Base-by-base conservation (phyloP, 106 monocot genomes). In the Acanthochlamys bracteata region DNA sequence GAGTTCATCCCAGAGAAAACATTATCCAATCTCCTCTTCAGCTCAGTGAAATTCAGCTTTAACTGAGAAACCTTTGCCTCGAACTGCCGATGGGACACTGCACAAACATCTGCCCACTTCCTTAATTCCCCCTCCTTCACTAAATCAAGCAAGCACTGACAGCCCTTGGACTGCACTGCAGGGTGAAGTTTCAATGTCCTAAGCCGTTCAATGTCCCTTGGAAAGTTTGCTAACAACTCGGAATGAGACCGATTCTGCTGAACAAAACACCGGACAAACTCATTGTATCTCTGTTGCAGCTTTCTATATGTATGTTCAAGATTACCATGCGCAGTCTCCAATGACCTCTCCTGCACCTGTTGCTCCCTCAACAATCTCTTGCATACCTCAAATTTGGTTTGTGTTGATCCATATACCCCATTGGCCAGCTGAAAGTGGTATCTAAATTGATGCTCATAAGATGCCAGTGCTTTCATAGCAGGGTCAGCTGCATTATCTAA, bases 1-100 rank as follows among this genome's bases (percentile, higher is more conserved):
- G 78, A 76, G 49, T 41, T 73, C 80, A 89, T 83, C 10, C 47
- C 70, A 12, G 55, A 72, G 13, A 79, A 65, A 66, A 99, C 52
- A 57, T 64, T 69, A 17, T 84, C 89, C 25, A 92, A 77, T 59
- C 61, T 78, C 65, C 66, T 83, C 63, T 77, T 86, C 66, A 99
- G 64, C 39, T 86, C 92, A 53, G 68, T 70, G 70, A 99, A 92
- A 27, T 83, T 76, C 10, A 39, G 57, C 75, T 99, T 99, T 63
- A 89, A 63, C 59, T 99, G 85, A 11, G 81, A 83, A 41, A 99
- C 89, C 77, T 99, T 99, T 7, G n/a, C 57, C 69, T 92, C 98
- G 71, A 99, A 91, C 64, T 92, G 85, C 7, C 75, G 58, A 67
- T 92, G 98, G 2, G 92, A 89, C 57, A 43, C 74, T 11, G 76